phyloP scores from a whole-genome alignment of 2,329 filamentous ascomycete genomes.

The Cadophora malorum region DNA sequence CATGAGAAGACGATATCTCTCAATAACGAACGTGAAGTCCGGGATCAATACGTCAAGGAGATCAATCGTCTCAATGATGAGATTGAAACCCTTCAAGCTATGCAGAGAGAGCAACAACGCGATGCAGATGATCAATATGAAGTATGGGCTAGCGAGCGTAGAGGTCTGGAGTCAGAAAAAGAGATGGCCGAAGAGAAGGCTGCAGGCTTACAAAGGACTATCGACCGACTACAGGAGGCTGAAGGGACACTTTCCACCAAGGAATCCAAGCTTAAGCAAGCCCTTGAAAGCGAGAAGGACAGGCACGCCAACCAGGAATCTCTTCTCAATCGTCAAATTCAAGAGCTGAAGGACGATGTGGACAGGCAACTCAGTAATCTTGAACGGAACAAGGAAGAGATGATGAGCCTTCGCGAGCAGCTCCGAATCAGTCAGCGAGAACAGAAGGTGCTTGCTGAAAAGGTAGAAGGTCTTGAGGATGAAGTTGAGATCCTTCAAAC shows the following conservation, averaged over 20 bases:
- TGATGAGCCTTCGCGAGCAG: constrained; percentile 71
- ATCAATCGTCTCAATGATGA: constrained; percentile 59
- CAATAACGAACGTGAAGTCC: constrained; percentile 66
- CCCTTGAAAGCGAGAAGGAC: constrained; percentile 72
- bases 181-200: constrained; percentile 72
- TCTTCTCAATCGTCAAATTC: constrained; percentile 73
- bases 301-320: constrained; percentile 76
- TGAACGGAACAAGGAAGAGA: constrained; percentile 69
- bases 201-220: constrained; percentile 70
- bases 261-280: constrained; percentile 70
- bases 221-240: constrained; percentile 71
- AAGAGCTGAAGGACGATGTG: constrained; percentile 75
- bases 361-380: constrained; percentile 69
- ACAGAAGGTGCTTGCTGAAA: constrained; percentile 66
- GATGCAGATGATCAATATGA: constrained; percentile 74
- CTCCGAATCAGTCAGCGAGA: constrained; percentile 71
- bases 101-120: constrained; percentile 73
- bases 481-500: constrained; percentile 76
- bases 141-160: constrained; percentile 73
- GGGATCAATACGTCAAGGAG: constrained; percentile 59
- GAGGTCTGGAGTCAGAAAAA: constrained; percentile 68
- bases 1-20: constrained; percentile 47
- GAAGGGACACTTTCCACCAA: constrained; percentile 72
- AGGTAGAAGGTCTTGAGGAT: constrained; percentile 72
- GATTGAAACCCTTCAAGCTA: constrained; percentile 58